Base-by-base conservation (phyloP, 495 filamentous ascomycete species). In the Mytilinidion resinicola region DNA sequence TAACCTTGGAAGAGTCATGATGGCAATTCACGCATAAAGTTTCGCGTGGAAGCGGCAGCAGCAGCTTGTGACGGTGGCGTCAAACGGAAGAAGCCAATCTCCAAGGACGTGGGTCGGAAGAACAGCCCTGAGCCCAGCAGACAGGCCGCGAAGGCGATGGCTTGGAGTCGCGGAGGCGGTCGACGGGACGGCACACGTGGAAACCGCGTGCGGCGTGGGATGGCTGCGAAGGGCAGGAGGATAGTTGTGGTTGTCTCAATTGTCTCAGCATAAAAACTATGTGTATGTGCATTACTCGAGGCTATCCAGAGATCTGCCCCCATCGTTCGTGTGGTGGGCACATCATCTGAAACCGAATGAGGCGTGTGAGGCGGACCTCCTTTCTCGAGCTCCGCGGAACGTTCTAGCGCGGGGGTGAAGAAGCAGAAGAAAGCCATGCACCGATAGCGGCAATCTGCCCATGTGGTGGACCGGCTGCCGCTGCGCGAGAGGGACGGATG, bases 31-130 rank as follows among this genome's bases (percentile, higher is more conserved):
- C 21, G 55, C 49, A 47, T 59, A 38, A 48, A 25, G 9, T 48
- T 56, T 63, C 60, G 60, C 60, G 60, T 63, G 60, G 60, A 63
- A 63, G 50, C 60, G 60, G 60, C 53, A 11, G 50, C 52, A 19
- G 50, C 34, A 30, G 34, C 44, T 42, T 51, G 36, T 20, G 55
- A 58, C 55, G 41, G 60, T 56, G 49, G 55, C 60, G 55, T 37
- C 60, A 55, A 59, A 63, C 55, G 51, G 42, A 19, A 19, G 36
- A 55, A 43, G 52, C 46, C 17, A 49, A 49, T 49, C 33, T 49
- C 46, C 46, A 49, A 49, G 21, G 46, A 12, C 46, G 7, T 49
- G 46, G 46, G 46, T 49, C 33, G 8, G 6, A 25, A 20, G 2
- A 30, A n/a, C 46, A 30, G 25, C 25, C 25, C 6, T 30, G 25